A percentile compares a stretch with the other conserved stretches of the same genome.
Evolutionary conservation across 2,329 filamentous ascomycete genomes (phyloP).

Genomic region (Thermochaetoides dissita): DNA sequence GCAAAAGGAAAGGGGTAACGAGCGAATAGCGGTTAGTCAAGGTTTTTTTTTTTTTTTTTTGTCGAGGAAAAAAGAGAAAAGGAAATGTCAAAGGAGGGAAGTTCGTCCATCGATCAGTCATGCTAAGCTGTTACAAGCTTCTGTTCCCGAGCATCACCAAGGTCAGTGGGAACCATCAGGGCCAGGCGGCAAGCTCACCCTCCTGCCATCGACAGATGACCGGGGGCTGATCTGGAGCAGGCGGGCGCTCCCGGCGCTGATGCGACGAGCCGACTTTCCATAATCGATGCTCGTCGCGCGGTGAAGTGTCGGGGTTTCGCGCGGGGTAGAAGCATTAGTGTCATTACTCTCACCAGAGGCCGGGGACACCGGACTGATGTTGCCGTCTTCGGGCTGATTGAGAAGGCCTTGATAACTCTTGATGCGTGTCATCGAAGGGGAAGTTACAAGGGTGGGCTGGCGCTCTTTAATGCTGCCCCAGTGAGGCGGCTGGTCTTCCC

Average conservation of each 20-base stretch:
- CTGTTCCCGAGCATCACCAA: background rate
- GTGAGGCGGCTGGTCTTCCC: conserved; percentile 36
- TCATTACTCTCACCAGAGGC: conserved; percentile 9
- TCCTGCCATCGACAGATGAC: conserved; percentile 36
- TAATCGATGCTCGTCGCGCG: conserved; percentile 60
- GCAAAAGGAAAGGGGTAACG: conserved; percentile 13
- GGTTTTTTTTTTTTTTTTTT: background rate
- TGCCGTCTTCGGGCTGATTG: conserved; percentile 27
- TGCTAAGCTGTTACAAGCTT: no score
- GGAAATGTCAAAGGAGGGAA: conserved; percentile 14
- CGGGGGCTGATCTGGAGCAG: conserved; percentile 53
- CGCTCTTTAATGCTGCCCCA: conserved; percentile 39
- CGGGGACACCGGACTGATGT: conserved; percentile 8
- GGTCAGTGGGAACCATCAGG: conserved; percentile 1
- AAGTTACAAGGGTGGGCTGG: conserved; percentile 47
- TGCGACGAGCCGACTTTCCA: conserved; percentile 48
- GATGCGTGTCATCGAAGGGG: conserved; percentile 30
- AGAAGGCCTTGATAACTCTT: conserved; percentile 40
- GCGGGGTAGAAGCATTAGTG: conserved; percentile 1
- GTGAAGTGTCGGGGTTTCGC: conserved; percentile 30
- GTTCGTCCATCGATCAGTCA: conserved; percentile 11
- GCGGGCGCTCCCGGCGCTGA: conserved; percentile 66
- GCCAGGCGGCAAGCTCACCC: conserved; percentile 16
- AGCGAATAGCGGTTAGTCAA: conserved; percentile 19
- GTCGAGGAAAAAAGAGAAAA: conserved; percentile 2